Percentiles rank a stretch among this genome's conserved stretches.
These are phyloP conservation scores for Aureobasidium musti DNA, from an alignment of 2,329 filamentous ascomycete genomes.

Conservation along the genomic window DNA sequence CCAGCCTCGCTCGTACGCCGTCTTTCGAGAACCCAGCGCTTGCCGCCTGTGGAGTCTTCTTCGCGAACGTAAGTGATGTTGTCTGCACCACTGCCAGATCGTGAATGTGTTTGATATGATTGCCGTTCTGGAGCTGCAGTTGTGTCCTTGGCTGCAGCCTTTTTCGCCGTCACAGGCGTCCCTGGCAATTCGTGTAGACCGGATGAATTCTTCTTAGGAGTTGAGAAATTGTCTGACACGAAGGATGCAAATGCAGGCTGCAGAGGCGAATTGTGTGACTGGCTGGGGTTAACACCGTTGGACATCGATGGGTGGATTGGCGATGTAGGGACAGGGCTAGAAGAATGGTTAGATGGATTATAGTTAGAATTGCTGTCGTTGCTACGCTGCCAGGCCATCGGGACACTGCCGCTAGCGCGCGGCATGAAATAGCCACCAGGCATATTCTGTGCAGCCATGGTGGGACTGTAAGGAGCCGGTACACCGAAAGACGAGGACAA, in stretches of 20 bases:
- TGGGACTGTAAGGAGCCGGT: slow-evolving; percentile 14
- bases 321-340: slow-evolving; percentile 29
- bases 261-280: not conserved
- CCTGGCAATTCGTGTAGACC: slow-evolving; percentile 24
- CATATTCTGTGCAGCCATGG: not conserved
- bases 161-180: slow-evolving; percentile 28
- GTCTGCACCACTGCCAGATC: slow-evolving; percentile 59
- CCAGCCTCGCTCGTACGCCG: slow-evolving; percentile 66
- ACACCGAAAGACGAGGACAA: slow-evolving; percentile 19
- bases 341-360: slow-evolving; percentile 25
- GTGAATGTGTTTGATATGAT: slow-evolving; percentile 11
- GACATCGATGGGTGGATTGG: slow-evolving; percentile 17
- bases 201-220: slow-evolving; percentile 17
- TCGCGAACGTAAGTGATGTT: slow-evolving; percentile 69
- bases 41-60: slow-evolving; percentile 60
- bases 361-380: slow-evolving; percentile 32
- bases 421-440: slow-evolving; percentile 28
- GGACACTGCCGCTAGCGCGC: slow-evolving; percentile 28
- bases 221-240: not conserved
- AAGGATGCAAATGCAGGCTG: slow-evolving; percentile 13
- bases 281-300: not conserved
- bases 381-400: slow-evolving; percentile 36
- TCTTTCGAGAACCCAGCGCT: slow-evolving; percentile 69
- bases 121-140: not conserved
- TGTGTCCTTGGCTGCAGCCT: not conserved